Evolutionary conservation across 1,284 basidiomycete species (phyloP), one percentile per base, ranked within the genome.

Genomic region (Melampsora americana): DNA sequence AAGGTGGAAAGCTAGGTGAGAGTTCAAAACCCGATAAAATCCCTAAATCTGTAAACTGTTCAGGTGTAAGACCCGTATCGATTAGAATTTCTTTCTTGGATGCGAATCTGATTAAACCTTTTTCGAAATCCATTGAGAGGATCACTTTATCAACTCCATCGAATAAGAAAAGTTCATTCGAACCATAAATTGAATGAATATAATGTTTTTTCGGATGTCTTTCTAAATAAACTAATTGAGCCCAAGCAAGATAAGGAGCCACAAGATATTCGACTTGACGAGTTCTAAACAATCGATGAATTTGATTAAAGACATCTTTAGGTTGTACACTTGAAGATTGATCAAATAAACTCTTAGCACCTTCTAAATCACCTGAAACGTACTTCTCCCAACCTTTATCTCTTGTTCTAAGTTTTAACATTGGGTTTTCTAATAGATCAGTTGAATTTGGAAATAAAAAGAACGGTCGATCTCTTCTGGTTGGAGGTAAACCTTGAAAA

Each of bases 211-310:
- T 96, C 30, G 88, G 86, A 84, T 99, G 95, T 76, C 92, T 90
- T 83, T 95, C 90, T 60, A 99, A 88, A 84, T 97, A 97, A 79
- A 95, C 91, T 81, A 96, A 86, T 91, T 97, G 95, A 60, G 94
- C 92, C 87, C 91, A 92, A 59, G 93, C 90, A 67, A 93, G 86
- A 84, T 99, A 99, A 11, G 95, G 95, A 50, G 96, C 95, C 78
- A 98, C 89, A 64, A 99, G 87, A 82, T 95, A 98, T 84, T 99
- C 95, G 79, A 97, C 93, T 80, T 93, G 92, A 60, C 95, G 87
- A 84, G 97, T 92, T 82, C 93, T 89, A 84, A 99, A 96, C 78
- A 95, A 91, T 76, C 95, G 87, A 79, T 97, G 86, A 20, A 98
- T 90, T 85, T 92, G 89, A 80, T 95, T 89, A 88, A 96, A 92